Percentiles rank a stretch among this genome's conserved stretches.
phyloP scores from a whole-genome alignment of 2,329 filamentous ascomycete genomes.

The Aspergillus candidus region DNA sequence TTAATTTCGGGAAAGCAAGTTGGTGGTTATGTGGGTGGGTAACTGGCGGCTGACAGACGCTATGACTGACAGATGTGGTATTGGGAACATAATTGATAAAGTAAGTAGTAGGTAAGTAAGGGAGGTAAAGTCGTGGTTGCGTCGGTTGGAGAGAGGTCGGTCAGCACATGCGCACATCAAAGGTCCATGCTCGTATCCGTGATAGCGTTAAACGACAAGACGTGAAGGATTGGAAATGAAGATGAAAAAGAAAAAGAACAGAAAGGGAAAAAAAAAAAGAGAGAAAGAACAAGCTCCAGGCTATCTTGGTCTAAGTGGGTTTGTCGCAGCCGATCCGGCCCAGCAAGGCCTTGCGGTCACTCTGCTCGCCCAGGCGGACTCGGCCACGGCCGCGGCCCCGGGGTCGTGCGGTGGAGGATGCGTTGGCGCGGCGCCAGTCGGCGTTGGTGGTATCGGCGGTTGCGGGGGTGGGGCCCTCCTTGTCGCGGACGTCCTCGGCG shows the following conservation, averaged over 20 bases:
- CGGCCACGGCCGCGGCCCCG: conserved; percentile 34
- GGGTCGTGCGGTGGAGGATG: conserved; percentile 28
- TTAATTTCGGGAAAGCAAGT: conserved; percentile 9
- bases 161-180: no score
- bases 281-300: neutral
- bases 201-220: conserved; percentile 9
- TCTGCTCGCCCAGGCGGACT: conserved; percentile 35
- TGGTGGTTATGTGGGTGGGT: neutral
- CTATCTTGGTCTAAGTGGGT: conserved; percentile 33
- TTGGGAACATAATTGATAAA: neutral
- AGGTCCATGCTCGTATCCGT: neutral
- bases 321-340: conserved; percentile 80
- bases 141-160: no score
- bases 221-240: conserved; percentile 5
- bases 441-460: conserved; percentile 23
- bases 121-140: no score
- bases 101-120: no score
- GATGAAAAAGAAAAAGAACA: conserved; percentile 2
- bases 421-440: conserved; percentile 32
- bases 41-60: neutral
- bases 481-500: conserved; percentile 37
- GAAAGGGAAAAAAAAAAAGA: conserved; percentile 1
- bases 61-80: neutral
- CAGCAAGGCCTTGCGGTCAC: conserved; percentile 63
- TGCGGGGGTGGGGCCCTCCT: conserved; percentile 17